Evolutionary conservation across 1,284 basidiomycete genomes (phyloP).

Genomic region (Ceraceosorus guamensis): DNA sequence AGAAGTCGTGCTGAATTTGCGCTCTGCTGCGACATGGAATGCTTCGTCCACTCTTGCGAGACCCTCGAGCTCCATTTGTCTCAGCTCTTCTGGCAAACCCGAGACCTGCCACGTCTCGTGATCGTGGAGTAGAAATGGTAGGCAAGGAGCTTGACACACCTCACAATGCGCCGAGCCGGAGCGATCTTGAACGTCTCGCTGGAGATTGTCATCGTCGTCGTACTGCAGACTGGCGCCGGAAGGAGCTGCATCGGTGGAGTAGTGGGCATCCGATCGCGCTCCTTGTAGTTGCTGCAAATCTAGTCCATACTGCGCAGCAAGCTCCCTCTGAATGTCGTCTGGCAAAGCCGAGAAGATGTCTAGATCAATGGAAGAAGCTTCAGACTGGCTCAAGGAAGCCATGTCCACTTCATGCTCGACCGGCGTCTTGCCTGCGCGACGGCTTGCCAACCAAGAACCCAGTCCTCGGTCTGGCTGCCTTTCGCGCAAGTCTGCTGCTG

Average conservation of each 20-base stretch:
- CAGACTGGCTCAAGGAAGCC: neutral
- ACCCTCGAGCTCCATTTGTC: neutral
- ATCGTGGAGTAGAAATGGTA: slow-evolving; percentile 38
- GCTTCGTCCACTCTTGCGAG: too few relatives aligned
- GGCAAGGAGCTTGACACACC: neutral
- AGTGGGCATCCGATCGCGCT: too few relatives aligned
- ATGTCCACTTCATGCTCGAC: neutral
- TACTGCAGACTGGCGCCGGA: neutral
- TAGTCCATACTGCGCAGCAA: slow-evolving; percentile 26
- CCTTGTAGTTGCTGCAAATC: neutral
- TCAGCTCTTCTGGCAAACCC: slow-evolving; percentile 14
- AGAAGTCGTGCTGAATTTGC: too few relatives aligned
- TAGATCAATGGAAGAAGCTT: slow-evolving; percentile 15
- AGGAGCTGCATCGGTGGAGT: neutral
- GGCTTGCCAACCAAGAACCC: slow-evolving; percentile 16
- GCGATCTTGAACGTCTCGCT: too few relatives aligned
- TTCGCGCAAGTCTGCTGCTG: slow-evolving; percentile 28
- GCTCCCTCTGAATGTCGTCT: slow-evolving; percentile 22
- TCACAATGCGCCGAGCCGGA: too few relatives aligned
- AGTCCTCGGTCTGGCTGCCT: slow-evolving; percentile 19
- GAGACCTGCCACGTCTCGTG: slow-evolving; percentile 23
- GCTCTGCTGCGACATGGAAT: too few relatives aligned
- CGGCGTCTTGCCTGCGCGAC: neutral
- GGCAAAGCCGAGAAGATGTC: slow-evolving; percentile 21
- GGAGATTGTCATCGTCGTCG: neutral